Evolutionary conservation across 2,329 filamentous ascomycete genomes (phyloP).

Genomic region (Microdochium nivale): DNA sequence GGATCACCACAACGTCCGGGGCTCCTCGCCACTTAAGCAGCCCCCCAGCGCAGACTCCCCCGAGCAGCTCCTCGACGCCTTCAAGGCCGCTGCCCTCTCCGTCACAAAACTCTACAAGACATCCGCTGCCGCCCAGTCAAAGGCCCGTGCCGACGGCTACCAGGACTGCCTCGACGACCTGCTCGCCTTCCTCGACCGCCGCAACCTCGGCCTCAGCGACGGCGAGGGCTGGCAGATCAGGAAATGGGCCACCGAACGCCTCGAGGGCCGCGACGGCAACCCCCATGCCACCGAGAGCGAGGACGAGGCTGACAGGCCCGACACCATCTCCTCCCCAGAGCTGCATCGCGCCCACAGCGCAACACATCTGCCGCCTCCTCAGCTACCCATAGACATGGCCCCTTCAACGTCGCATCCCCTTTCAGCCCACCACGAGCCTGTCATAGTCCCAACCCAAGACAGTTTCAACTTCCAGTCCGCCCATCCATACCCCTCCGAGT

Average conservation of each 20-base stretch:
- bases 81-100: slow-evolving; percentile 85
- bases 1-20: slow-evolving; percentile 16
- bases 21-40: slow-evolving; percentile 19
- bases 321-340: slow-evolving; percentile 50
- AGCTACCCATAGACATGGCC: slow-evolving; percentile 26
- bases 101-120: slow-evolving; percentile 96
- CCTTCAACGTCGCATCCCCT: slow-evolving; percentile 15
- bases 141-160: slow-evolving; percentile 73
- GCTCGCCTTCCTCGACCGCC: slow-evolving; percentile 73
- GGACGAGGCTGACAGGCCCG: slow-evolving; percentile 58
- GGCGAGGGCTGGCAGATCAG: slow-evolving; percentile 63
- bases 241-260: slow-evolving; percentile 59
- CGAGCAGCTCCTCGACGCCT: slow-evolving; percentile 72
- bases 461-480: slow-evolving; percentile 63
- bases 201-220: slow-evolving; percentile 68
- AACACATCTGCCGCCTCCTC: slow-evolving; percentile 23
- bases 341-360: slow-evolving; percentile 38
- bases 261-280: slow-evolving; percentile 52
- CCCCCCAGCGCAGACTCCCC: slow-evolving; percentile 34
- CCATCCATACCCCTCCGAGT: slow-evolving; percentile 47
- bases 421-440: slow-evolving; percentile 19
- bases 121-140: slow-evolving; percentile 68
- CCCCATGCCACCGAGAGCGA: slow-evolving; percentile 54
- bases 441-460: slow-evolving; percentile 46
- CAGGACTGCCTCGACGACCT: slow-evolving; percentile 92